Percentiles rank a stretch among this genome's conserved stretches.
Evolutionary conservation across 2,329 filamentous ascomycete species (phyloP).

Genomic region (Phialophora chinensis): DNA sequence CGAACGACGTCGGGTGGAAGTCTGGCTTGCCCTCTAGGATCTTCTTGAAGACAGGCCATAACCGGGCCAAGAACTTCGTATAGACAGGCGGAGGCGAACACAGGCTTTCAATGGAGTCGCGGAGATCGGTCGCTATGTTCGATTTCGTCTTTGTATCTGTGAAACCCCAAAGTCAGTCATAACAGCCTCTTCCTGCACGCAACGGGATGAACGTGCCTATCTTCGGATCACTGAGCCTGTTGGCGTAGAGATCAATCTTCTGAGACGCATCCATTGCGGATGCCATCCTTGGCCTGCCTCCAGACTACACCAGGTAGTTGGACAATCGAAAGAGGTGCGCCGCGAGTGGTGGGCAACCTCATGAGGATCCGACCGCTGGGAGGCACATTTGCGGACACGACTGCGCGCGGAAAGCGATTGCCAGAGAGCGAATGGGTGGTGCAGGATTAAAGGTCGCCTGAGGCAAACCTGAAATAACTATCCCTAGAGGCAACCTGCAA

Average conservation of each 20-base stretch:
- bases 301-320: constrained; percentile 17
- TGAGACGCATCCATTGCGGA: constrained; percentile 38
- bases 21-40: constrained; percentile 85
- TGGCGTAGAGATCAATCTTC: constrained; percentile 56
- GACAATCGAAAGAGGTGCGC: constrained; percentile 14
- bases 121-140: constrained; percentile 81
- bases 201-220: constrained; percentile 49
- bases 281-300: constrained; percentile 15
- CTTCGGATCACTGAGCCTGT: constrained; percentile 55
- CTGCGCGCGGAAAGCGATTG: not conserved
- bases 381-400: constrained; percentile 25
- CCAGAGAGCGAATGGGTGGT: not conserved
- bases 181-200: constrained; percentile 12
- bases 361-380: constrained; percentile 20
- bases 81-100: constrained; percentile 82
- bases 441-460: not conserved
- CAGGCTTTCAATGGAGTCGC: constrained; percentile 83
- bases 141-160: constrained; percentile 81
- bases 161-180: constrained; percentile 19
- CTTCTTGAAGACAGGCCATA: constrained; percentile 87
- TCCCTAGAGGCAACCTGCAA: constrained; percentile 12
- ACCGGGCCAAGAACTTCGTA: constrained; percentile 77
- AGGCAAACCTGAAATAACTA: not conserved
- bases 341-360: constrained; percentile 27
- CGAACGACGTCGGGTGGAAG: constrained; percentile 86